Evolutionary conservation across 116 monocot species (phyloP), one percentile per base, ranked within the genome.

Genomic region (Posidonia oceanica): DNA sequence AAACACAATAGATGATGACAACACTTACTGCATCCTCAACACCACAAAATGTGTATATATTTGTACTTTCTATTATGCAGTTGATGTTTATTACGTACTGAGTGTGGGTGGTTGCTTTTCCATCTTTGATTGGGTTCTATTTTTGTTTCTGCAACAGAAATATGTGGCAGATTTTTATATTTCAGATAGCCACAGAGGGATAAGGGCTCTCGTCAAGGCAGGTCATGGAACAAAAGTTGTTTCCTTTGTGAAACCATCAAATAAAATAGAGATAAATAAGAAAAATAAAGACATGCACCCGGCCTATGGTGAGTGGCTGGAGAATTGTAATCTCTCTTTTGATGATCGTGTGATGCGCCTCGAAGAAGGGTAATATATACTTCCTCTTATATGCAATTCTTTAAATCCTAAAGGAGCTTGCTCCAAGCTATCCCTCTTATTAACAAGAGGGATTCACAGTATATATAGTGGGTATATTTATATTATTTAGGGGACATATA

Each of bases 81-180:
- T 29, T 29, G 29, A 29, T 29, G 29, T 29, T 29, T 29, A 29
- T 29, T 29, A 29, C 29, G 1, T 29, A 29, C 29, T 29, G 29
- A 29, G 29, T 29, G 1, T 29, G 29, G 29, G 1, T 29, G 29
- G 29, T 1, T 29, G 29, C 8, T 6, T 44, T 44, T 44, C 52
- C 36, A 37, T 37, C 29, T 36, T 21, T 14, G 40, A 69, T 69
- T 69, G 52, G 7, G 16, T 21, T 59, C 21, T 57, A 1, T 20
- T 69, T 54, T 69, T 53, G n/a, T 48, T 52, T 48, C 48, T 62
- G 20, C 13, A 36, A 64, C 84, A 88, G 88, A 82, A 60, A 59
- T 65, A 73, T 79, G 81, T 77, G 64, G 82, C 84, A 69, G 84
- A 88, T 80, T 88, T 88, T 72, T 88, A 88, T 59, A 84, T 88